Evolutionary conservation across 495 filamentous ascomycete genomes (phyloP), one percentile per base, ranked within the genome.

Genomic region (Aspergillus diversus): DNA sequence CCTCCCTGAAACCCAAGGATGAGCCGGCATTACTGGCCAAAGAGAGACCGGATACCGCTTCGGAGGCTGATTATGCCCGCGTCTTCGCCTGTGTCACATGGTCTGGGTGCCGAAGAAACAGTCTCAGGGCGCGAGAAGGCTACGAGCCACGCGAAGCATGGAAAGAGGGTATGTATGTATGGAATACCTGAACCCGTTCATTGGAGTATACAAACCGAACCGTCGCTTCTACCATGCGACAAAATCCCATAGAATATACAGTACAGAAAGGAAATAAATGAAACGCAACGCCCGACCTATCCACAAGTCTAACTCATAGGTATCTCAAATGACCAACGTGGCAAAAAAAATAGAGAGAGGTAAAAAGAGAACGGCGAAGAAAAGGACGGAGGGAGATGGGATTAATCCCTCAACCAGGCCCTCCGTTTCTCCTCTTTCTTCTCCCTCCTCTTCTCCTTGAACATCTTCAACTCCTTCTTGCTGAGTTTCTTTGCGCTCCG

Each of bases 351-450:
- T 5, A 43, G 15, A 42, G 43, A 52, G 33, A 39, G 27, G 15
- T n/a, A n/a, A 55, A 51, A 37, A 56, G 33, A 16, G 34, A 17
- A 57, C 21, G 21, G 21, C 21, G 21, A 15, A 33, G 3, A 27
- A 50, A 27, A 27, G 27, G 32, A 42, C 11, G 21, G 11, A 42
- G 31, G 1, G 4, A 54, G 51, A 54, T n/a, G 39, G 16, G 9
- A 33, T 84, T 77, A 97, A 81, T 97, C 94, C 55, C 88, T 77
- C 70, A 97, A 75, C 92, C 96, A 99, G 15, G 93, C 96, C 57
- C 93, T 79, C 52, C 93, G 80, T 78, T 96, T 98, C 80, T 97
- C 92, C 72, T 97, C 92, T 80, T 99, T 99, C 82, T 86, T 92
- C 65, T 92, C 90, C 43, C 86, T 77, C 56, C 90, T 81, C 77